A percentile compares a stretch with the other conserved stretches of the same genome.
Conservation (phyloP, 306 rosid genomes). For the Citrullus amarus region DNA sequence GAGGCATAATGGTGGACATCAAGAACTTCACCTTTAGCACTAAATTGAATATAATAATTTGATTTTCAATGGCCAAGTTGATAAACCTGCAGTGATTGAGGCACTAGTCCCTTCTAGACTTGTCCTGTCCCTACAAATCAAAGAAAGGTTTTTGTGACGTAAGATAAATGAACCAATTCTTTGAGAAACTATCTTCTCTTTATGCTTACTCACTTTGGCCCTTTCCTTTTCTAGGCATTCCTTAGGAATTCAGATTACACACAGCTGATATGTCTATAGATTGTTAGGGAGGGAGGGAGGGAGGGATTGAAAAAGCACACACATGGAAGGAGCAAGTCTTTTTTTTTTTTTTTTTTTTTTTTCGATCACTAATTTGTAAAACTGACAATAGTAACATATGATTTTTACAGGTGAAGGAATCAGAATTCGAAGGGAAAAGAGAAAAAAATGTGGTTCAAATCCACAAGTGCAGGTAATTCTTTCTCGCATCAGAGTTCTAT, state of each 20-base stretch:
- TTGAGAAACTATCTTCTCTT: neutral
- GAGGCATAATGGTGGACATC: conserved; percentile 3
- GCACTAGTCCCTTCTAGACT: conserved; percentile 9
- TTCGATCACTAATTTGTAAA: neutral
- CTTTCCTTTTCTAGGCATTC: neutral
- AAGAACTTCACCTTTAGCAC: neutral
- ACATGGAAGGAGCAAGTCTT: neutral
- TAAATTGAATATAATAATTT: neutral
- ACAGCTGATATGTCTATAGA: neutral
- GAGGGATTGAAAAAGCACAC: neutral
- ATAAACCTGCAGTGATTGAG: conserved; percentile 1
- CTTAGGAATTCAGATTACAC: neutral
- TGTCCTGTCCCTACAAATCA: conserved; percentile 1
- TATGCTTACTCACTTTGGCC: neutral
- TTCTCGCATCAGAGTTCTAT: neutral
- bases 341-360: neutral
- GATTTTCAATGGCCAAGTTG: conserved; percentile 9
- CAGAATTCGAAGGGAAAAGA: conserved; percentile 56
- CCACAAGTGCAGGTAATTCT: conserved; percentile 72
- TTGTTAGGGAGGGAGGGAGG: neutral
- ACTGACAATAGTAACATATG: conserved; percentile 15
- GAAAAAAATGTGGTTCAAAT: conserved; percentile 67
- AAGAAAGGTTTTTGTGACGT: neutral
- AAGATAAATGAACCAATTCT: neutral
- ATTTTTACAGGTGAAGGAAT: conserved; percentile 55